Conservation (phyloP, 2,329 filamentous ascomycete species). For the Aspergillus novoparasiticus region DNA sequence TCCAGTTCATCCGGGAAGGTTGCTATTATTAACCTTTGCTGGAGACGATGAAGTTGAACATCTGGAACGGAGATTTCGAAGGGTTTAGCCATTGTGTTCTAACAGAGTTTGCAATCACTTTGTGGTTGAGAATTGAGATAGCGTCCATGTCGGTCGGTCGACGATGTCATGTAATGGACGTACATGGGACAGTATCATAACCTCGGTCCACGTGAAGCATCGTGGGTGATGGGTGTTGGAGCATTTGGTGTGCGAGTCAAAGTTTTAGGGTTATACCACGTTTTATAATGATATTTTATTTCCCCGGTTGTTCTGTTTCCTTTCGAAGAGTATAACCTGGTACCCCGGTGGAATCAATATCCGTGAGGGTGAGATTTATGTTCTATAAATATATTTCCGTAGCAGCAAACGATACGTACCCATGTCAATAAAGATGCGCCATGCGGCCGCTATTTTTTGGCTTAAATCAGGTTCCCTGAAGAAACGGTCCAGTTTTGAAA, state of each 20-base stretch:
- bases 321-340: not conserved
- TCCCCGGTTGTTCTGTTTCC: not conserved
- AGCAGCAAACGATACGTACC: not conserved
- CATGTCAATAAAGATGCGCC: not conserved
- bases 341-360: not conserved
- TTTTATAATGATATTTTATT: not conserved
- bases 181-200: not conserved
- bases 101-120: not conserved
- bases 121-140: not conserved
- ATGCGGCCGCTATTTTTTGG: not conserved
- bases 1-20: conserved; percentile 62
- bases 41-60: conserved; percentile 54
- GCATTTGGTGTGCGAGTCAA: not conserved
- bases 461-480: not conserved
- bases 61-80: conserved; percentile 58
- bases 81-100: conserved; percentile 23
- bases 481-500: not conserved
- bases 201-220: conserved; percentile 4
- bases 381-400: conserved; percentile 7
- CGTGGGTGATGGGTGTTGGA: not conserved
- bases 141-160: not conserved
- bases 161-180: not conserved
- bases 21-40: conserved; percentile 57
- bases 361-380: not conserved
- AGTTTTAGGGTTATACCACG: not conserved